These are phyloP conservation scores for Eucalyptus urophylla DNA, from an alignment of 345 rosid species.

Conservation along the genomic window DNA sequence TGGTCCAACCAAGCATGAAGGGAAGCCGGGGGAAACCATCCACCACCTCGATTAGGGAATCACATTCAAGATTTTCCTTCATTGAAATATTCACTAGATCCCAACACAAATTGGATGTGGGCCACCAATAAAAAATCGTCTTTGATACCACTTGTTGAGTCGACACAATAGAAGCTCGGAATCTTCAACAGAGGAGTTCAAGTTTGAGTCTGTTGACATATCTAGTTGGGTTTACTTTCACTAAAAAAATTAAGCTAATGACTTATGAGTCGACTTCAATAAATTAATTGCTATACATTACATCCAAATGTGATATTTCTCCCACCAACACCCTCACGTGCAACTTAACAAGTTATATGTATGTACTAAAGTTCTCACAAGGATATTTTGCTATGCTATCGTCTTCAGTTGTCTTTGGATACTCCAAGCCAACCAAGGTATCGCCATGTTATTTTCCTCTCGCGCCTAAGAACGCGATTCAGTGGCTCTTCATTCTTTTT, in stretches of 20 bases:
- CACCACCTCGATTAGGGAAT: background rate
- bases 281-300: background rate
- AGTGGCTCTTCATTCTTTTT: background rate
- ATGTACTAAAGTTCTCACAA: background rate
- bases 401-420: background rate
- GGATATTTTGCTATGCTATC: background rate
- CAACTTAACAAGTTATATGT: background rate
- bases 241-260: background rate
- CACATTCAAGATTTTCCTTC: background rate
- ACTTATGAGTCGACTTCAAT: fast-evolving
- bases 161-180: background rate
- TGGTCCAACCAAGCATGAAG: background rate
- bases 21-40: background rate
- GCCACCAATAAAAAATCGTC: background rate
- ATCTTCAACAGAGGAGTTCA: background rate
- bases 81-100: background rate
- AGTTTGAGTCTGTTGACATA: background rate
- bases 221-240: background rate
- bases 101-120: background rate
- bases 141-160: background rate
- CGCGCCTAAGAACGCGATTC: background rate
- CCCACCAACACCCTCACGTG: background rate
- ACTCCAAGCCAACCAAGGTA: background rate
- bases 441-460: background rate
- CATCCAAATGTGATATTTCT: background rate